Evolutionary conservation across 2,329 filamentous ascomycete species (phyloP), one percentile per base, ranked within the genome.

Genomic region (Fusarium secorum): DNA sequence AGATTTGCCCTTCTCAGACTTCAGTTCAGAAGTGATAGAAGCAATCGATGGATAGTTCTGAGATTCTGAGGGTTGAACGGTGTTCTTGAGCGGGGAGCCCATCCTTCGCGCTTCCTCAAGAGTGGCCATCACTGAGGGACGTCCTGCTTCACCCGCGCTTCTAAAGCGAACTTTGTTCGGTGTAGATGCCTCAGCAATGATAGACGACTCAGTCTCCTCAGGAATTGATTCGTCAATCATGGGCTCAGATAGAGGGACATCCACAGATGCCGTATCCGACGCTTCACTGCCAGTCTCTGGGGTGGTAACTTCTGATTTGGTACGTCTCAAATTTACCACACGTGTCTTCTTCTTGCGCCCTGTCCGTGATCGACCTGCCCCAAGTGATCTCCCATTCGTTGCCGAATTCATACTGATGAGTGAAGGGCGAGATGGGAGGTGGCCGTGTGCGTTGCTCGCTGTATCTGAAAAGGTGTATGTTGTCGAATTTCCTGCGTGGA

Each of bases 281-380:
- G 81, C 79, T 26, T 85, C 84, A 20, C 81, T 83, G 15, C 79
- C 81, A 28, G 85, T 86, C 26, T 84, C 84, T 15, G 84, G 83
- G 17, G 88, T 87, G 39, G 85, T 88, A 32, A 84, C 79, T 64
- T 86, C 85, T 7, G 84, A 83, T 74, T 87, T 88, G 68, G 87
- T 84, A 67, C 87, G 89, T n/a, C 93, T 87, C 18, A 97, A 84
- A 76, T 97, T 94, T 66, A 97, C 92, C 18, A 97, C 90, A 24
- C 93, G 87, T 64, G 89, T 93, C 87, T 95, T 97, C 85, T 93
- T 93, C 83, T 93, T 95, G 58, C 92, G 88, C 36, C 88, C 86
- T 26, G 86, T 85, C 67, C 89, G 87, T 7, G 89, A 83, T 71
- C 92, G 88, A 57, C 86, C 86, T 7, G 88, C 84, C 24, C 90